These are phyloP conservation scores for Sugiyamaella japonica DNA, from an alignment of 1,139 yeast genomes.

Conservation along the genomic window DNA sequence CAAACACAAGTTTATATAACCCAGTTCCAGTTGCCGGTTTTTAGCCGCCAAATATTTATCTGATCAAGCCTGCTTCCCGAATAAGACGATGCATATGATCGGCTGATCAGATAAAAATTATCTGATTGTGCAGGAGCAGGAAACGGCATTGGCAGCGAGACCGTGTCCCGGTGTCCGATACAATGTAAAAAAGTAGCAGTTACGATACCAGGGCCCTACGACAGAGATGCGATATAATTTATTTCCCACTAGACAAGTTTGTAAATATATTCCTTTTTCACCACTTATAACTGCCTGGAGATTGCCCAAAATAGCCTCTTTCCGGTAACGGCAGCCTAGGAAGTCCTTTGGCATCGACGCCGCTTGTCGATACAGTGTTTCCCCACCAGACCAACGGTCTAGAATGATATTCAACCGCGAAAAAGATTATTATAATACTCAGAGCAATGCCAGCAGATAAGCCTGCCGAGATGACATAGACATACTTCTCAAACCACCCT, in stretches of 20 bases:
- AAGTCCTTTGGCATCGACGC: constrained; percentile 48
- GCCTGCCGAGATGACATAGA: constrained; percentile 59
- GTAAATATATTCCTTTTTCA: background rate
- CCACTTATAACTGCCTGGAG: constrained; percentile 34
- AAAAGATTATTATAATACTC: constrained; percentile 54
- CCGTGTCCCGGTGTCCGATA: background rate
- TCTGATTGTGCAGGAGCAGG: constrained; percentile 5
- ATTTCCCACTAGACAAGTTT: background rate
- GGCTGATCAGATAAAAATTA: constrained; percentile 13
- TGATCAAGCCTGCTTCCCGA: constrained; percentile 5
- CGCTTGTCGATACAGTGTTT: constrained; percentile 46
- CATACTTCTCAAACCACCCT: constrained; percentile 66
- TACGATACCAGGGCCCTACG: no score
- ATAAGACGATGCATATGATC: background rate
- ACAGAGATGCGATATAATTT: no score
- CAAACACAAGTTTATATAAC: no score
- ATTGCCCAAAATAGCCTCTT: constrained; percentile 30
- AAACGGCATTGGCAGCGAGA: background rate
- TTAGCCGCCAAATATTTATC: constrained; percentile 9
- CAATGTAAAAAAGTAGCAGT: no score
- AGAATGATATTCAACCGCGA: constrained; percentile 50
- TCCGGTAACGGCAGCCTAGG: constrained; percentile 32
- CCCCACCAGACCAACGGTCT: constrained; percentile 60
- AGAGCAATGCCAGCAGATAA: constrained; percentile 62
- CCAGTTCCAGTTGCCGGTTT: no score